Evolutionary conservation across 2,329 filamentous ascomycete species (phyloP).

Genomic region (Trichoderma endophyticum): DNA sequence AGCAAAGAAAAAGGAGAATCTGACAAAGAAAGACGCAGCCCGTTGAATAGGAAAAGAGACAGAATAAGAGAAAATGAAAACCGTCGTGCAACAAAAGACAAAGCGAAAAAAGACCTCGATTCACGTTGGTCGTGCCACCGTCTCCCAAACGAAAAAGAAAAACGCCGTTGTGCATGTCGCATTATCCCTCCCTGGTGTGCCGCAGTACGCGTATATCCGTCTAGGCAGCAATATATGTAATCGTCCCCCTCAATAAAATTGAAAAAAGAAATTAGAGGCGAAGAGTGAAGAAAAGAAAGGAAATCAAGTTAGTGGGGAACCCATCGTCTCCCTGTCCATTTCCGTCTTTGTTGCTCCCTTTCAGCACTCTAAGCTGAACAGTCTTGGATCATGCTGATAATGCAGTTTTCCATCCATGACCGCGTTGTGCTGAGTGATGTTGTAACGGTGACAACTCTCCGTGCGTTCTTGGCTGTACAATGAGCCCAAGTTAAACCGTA

Average conservation of each 20-base stretch:
- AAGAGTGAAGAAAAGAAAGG: neutral
- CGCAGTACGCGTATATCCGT: neutral
- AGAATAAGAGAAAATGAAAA: too few relatives aligned
- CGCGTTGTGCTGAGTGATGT: neutral
- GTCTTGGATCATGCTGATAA: neutral
- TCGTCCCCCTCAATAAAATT: neutral
- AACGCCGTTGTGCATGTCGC: slow-evolving; percentile 4
- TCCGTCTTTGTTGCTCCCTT: neutral
- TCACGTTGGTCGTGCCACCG: neutral
- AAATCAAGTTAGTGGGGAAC: neutral
- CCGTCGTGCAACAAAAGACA: neutral
- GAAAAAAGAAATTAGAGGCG: neutral
- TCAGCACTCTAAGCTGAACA: neutral
- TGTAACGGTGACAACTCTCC: neutral
- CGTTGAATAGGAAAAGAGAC: neutral
- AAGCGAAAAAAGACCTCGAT: neutral
- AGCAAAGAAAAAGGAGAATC: neutral
- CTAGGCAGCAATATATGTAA: neutral
- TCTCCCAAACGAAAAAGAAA: neutral
- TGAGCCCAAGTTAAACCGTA: neutral
- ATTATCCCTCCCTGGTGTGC: neutral
- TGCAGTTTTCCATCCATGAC: neutral
- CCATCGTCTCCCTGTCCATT: neutral
- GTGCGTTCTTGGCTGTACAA: neutral
- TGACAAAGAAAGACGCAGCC: neutral